These are phyloP conservation scores for Hypholoma sublateritium DNA, from an alignment of 768 basidiomycete species.

Conservation along the genomic window DNA sequence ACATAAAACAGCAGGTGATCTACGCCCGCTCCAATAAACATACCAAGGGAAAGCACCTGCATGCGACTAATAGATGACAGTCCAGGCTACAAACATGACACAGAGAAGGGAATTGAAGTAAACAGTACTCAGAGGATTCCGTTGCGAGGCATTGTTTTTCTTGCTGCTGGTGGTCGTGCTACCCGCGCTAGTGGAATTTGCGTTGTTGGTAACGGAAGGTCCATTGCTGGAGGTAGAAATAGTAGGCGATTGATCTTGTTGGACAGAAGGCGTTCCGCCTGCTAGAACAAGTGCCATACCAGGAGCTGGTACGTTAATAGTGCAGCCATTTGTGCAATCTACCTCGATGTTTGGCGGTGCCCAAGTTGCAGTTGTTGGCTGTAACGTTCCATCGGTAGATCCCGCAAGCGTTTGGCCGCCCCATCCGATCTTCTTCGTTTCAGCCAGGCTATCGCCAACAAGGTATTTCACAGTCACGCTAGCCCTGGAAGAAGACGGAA, in stretches of 20 bases:
- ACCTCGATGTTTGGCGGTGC: conserved; percentile 33
- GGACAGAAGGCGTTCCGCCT: conserved; percentile 8
- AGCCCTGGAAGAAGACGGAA: conserved; percentile 20
- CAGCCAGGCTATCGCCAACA: conserved; percentile 43
- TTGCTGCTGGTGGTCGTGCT: too few relatives aligned
- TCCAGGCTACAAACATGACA: not conserved
- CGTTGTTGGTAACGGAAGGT: not conserved
- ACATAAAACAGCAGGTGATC: too few relatives aligned
- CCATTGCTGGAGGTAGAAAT: not conserved
- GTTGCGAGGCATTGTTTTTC: too few relatives aligned
- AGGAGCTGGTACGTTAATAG: conserved; percentile 45
- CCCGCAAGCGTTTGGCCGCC: conserved; percentile 51
- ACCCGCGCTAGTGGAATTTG: not conserved
- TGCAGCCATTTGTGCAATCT: conserved; percentile 45
- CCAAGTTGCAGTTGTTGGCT: conserved; percentile 31
- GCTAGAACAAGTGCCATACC: conserved; percentile 49
- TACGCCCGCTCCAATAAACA: too few relatives aligned
- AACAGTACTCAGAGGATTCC: too few relatives aligned
- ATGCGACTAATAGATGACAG: not conserved
- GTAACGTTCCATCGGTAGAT: conserved; percentile 38
- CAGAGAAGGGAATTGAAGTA: not conserved
- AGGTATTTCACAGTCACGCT: conserved; percentile 46
- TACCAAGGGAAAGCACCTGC: too few relatives aligned
- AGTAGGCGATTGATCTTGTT: not conserved
- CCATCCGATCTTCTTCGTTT: conserved; percentile 60